These are phyloP conservation scores for Fusarium humuli DNA, from an alignment of 2,329 filamentous ascomycete species.

Conservation along the genomic window DNA sequence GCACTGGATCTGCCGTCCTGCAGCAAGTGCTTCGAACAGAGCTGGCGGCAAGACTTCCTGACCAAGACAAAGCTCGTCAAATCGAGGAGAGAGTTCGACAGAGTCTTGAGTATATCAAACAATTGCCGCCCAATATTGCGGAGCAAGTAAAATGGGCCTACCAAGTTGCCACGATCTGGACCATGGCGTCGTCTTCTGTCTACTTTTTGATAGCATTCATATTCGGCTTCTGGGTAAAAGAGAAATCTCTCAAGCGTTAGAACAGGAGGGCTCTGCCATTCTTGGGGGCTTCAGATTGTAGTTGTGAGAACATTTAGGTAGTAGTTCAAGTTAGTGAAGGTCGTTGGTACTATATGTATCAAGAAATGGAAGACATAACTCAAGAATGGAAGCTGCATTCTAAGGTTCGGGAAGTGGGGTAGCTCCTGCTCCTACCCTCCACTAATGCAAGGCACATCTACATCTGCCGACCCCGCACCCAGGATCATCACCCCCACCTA, in stretches of 20 bases:
- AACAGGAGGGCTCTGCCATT: not conserved
- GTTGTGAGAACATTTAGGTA: too few species aligned
- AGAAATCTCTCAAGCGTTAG: constrained; percentile 63
- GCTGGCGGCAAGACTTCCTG: constrained; percentile 64
- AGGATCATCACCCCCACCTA: not conserved
- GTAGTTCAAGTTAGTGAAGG: not conserved
- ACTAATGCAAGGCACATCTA: constrained; percentile 4
- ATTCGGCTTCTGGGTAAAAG: constrained; percentile 64
- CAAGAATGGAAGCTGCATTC: not conserved
- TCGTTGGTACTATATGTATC: not conserved
- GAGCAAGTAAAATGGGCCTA: constrained; percentile 75
- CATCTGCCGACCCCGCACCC: not conserved
- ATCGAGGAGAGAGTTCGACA: constrained; percentile 77
- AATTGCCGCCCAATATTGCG: constrained; percentile 70
- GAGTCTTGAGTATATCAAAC: constrained; percentile 75
- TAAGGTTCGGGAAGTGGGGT: not conserved
- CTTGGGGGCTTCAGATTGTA: not conserved
- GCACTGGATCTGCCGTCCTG: constrained; percentile 76
- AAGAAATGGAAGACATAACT: not conserved
- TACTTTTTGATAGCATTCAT: constrained; percentile 55
- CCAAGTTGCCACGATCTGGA: constrained; percentile 58
- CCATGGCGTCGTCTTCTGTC: constrained; percentile 54
- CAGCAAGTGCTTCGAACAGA: constrained; percentile 73
- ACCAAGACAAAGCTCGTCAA: constrained; percentile 68
- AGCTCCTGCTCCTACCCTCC: not conserved